These are phyloP conservation scores for Exserohilum turcica DNA, from an alignment of 2,329 filamentous ascomycete species.

Conservation along the genomic window DNA sequence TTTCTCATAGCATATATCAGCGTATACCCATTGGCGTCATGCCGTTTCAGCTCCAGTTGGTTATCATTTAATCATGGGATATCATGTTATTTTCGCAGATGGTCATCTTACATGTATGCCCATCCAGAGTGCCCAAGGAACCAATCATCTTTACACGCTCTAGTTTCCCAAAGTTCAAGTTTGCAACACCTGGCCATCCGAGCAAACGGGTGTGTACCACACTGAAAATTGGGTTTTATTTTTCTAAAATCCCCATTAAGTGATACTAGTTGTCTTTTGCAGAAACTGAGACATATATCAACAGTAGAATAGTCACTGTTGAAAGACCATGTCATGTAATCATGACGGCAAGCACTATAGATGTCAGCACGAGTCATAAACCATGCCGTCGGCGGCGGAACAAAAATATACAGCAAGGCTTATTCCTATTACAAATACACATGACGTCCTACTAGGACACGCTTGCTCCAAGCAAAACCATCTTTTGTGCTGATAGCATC, in stretches of 20 bases:
- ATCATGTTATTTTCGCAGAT: not conserved
- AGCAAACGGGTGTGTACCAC: not conserved
- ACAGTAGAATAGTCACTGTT: no score
- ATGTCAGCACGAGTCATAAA: conserved; percentile 1
- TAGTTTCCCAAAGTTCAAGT: not conserved
- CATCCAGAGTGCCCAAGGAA: no score
- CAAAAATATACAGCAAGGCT: not conserved
- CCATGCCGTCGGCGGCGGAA: conserved; percentile 4
- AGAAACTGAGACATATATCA: no score
- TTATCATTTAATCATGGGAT: not conserved
- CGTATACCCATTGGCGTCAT: not conserved
- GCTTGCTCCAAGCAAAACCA: not conserved
- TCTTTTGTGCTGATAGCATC: not conserved
- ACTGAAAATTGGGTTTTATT: not conserved
- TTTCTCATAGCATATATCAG: not conserved
- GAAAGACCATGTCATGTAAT: no score
- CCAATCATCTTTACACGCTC: not conserved
- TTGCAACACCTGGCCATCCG: not conserved
- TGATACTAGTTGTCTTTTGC: no score
- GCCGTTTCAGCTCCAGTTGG: not conserved
- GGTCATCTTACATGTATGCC: no score
- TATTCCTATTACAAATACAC: not conserved
- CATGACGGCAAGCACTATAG: no score
- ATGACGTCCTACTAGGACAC: not conserved
- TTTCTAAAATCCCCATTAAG: no score